A percentile compares a stretch with the other conserved stretches of the same genome.
These are phyloP conservation scores for Akebia trifoliata DNA, from an alignment of 164 flowering plant genomes.

Conservation along the genomic window DNA sequence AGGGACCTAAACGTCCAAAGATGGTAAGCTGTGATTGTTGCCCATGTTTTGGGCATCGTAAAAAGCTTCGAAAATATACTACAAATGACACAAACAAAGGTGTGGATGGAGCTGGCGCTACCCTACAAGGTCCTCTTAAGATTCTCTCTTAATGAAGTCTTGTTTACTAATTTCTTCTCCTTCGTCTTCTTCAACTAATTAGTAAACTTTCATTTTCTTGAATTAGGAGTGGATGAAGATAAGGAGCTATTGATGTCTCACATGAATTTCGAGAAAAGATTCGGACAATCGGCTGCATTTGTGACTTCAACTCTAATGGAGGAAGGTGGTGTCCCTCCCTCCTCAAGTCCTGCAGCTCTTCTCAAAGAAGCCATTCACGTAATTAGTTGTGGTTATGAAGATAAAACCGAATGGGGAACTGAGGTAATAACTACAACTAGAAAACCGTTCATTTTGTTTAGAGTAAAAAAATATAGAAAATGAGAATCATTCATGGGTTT, in stretches of 20 bases:
- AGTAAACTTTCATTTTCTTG: background rate
- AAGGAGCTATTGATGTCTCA: constrained; percentile 74
- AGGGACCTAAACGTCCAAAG: constrained; percentile 85
- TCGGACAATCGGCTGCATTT: constrained; percentile 84
- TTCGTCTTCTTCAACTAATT: background rate
- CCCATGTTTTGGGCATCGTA: constrained; percentile 80
- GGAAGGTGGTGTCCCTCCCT: constrained; percentile 92
- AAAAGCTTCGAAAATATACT: constrained; percentile 40
- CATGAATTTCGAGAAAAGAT: constrained; percentile 83
- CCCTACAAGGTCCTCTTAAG: constrained; percentile 35
- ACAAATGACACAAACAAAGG: constrained; percentile 24
- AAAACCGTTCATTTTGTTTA: background rate
- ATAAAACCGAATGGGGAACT: constrained; percentile 89
- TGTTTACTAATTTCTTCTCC: too few species aligned
- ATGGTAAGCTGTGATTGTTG: constrained; percentile 95
- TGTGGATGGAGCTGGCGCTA: constrained; percentile 31
- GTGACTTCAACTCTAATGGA: constrained; percentile 89
- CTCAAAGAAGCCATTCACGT: constrained; percentile 98
- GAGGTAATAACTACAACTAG: constrained; percentile 47
- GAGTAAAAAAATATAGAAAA: too few species aligned
- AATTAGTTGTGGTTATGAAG: constrained; percentile 96
- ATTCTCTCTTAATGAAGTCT: background rate
- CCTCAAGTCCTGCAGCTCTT: constrained; percentile 86
- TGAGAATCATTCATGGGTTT: too few species aligned
- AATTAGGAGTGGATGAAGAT: constrained; percentile 58